Evolutionary conservation across 2,329 filamentous ascomycete species (phyloP), one percentile per base, ranked within the genome.

Genomic region (Botrytis elliptica): DNA sequence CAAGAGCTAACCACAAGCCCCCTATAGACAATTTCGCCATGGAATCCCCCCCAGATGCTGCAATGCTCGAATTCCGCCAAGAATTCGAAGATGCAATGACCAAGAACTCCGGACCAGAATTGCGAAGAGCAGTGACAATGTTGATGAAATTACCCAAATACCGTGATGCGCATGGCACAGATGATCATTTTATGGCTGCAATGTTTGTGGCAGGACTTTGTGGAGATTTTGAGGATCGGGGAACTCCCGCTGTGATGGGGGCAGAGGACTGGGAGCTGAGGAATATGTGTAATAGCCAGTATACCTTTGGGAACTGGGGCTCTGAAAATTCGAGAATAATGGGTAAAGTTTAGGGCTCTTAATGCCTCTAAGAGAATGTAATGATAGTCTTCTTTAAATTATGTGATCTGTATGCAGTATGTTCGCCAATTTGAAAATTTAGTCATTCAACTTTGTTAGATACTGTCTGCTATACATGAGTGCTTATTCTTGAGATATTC

Each of bases 281-380:
- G 5, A 55, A 55, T n/a, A 55, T 55, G 49, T 55, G 49, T 16
- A 55, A 55, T 55, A 55, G 49, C 3, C 49, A 55, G 12, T 55
- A 55, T 55, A 55, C 25, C 7, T n/a, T 55, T 55, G 25, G 49
- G 4, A n/a, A n/a, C 5, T 55, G 49, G 25, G 49, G 25, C 0
- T 55, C 49, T 55, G 49, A 25, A 0, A 55, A 25, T 55, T 16
- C 25, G 25, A 55, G 49, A 2, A 55, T 16, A 7, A n/a, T n/a
- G 12, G 49, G 49, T 5, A 55, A 55, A 55, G 49, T 6, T n/a
- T n/a, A 55, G 12, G 49, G 4, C 16, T 55, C 3, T 10, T 14
- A 2, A 2, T 16, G 25, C 12, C 6, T n/a, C 4, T 55, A 2
- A 12, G 5, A 12, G 5, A 6, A 2, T 6, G 8, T 22, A 1